These are phyloP conservation scores for Lasiodiplodia sp. DNA, from an alignment of 2,329 filamentous ascomycete genomes.

Conservation along the genomic window DNA sequence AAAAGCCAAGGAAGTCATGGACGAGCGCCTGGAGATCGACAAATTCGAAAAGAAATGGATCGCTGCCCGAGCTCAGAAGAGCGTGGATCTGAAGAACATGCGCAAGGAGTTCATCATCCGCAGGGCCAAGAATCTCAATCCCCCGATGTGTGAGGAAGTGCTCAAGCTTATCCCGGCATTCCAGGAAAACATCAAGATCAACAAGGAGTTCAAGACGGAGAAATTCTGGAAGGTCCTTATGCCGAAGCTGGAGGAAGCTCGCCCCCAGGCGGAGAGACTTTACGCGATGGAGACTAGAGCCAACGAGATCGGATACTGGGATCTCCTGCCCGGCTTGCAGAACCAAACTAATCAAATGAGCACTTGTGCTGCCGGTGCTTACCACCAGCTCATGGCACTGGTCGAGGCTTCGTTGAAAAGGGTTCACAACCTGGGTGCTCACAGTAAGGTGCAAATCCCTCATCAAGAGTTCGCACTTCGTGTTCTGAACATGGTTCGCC, in stretches of 20 bases:
- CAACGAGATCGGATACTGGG: slow-evolving; percentile 32
- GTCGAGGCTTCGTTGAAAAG: slow-evolving; percentile 16
- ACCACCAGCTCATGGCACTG: slow-evolving; percentile 12
- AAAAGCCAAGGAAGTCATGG: slow-evolving; percentile 23
- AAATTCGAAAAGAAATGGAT: slow-evolving; percentile 45
- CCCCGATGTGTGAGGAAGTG: slow-evolving; percentile 45
- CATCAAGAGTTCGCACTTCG: slow-evolving; percentile 40
- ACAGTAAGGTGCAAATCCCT: slow-evolving; percentile 17
- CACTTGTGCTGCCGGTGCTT: slow-evolving; percentile 22
- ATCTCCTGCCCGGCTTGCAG: slow-evolving; percentile 22
- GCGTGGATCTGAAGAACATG: slow-evolving; percentile 43
- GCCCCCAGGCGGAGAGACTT: slow-evolving; percentile 35
- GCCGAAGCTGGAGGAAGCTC: slow-evolving; percentile 38
- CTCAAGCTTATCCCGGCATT: slow-evolving; percentile 50
- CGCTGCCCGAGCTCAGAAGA: slow-evolving; percentile 40
- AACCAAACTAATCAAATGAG: slow-evolving; percentile 24
- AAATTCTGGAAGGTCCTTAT: slow-evolving; percentile 40
- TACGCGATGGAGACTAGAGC: slow-evolving; percentile 32
- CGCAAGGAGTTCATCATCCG: slow-evolving; percentile 47
- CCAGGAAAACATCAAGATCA: slow-evolving; percentile 47
- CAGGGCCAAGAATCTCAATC: slow-evolving; percentile 46
- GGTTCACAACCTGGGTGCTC: slow-evolving; percentile 4
- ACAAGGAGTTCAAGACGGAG: slow-evolving; percentile 42
- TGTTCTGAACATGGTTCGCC: slow-evolving; percentile 38
- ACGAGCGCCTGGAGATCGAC: slow-evolving; percentile 47